Evolutionary conservation across 805 yeast genomes (phyloP), one percentile per base, ranked within the genome.

Genomic region (Cyberlindnera mycetangii): DNA sequence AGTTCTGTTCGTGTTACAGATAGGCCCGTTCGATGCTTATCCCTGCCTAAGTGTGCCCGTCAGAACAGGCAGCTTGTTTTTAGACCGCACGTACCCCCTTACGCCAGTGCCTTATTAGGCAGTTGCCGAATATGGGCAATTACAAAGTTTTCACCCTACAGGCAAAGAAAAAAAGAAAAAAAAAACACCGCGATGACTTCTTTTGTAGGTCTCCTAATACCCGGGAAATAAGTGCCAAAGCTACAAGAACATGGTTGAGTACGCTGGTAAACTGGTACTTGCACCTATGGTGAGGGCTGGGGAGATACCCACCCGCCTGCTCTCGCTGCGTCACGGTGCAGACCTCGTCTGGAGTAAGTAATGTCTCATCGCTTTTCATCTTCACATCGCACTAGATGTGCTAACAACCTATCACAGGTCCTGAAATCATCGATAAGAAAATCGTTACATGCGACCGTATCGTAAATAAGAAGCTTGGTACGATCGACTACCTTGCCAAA

Each of bases 231-330:
- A 22, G 25, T 10, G 7, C 10, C 25, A 22, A 10, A 7, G 25
- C 25, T 7, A 7, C 7, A 25, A 7, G 14, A 39, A 3, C 15
- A 79, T 84, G 87, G 72, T 85, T 5, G 79, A 76, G 27, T 90
- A 81, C 65, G 74, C 77, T 16, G 92, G 95, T 1, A 87, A 86
- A 57, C 65, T 89, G 43, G 95, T 84, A 17, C 74, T 92, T 32
- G 98, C 97, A 1, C 99, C 99, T 0, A 92, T 92, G 99, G 97
- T 92, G 40, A 73, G 99, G 28, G 85, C 92, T 32, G 96, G 98
- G 11, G 99, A 93, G 67, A 76, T 93, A 5, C 98, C 99, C 6
- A 83, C 89, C 8, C 72, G 99, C 44, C 71, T 92, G 7, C 61
- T 90, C 52, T 83, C 97, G 0, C 71, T 93, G 19, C 77, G 76